A percentile compares a stretch with the other conserved stretches of the same genome.
Conservation (phyloP, 2,329 filamentous ascomycete genomes). For the Scedosporium boydii region DNA sequence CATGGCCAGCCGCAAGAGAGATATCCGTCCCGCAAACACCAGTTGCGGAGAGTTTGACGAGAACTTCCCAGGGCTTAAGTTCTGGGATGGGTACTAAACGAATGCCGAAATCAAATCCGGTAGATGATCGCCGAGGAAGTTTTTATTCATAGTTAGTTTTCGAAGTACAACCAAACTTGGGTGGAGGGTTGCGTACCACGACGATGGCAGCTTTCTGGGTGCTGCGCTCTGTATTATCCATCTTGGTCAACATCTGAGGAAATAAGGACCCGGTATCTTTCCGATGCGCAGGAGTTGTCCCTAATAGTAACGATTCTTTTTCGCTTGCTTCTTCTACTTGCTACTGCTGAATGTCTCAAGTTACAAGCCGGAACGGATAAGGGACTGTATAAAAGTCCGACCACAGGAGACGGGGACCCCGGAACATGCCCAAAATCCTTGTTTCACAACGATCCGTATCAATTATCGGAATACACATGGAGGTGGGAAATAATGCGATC, state of each 20-base stretch:
- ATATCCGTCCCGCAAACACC: constrained; percentile 30
- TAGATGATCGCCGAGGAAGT: neutral
- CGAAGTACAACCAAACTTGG: neutral
- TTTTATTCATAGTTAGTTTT: too few relatives aligned
- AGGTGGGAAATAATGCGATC: neutral
- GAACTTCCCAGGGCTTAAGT: constrained; percentile 16
- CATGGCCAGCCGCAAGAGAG: constrained; percentile 24
- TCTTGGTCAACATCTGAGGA: neutral
- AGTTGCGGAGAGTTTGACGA: constrained; percentile 24
- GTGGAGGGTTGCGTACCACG: neutral
- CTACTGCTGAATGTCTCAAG: neutral
- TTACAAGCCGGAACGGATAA: neutral
- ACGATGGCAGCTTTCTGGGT: neutral
- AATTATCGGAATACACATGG: neutral
- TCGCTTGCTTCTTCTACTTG: neutral
- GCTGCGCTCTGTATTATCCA: too few relatives aligned
- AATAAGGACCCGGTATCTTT: neutral
- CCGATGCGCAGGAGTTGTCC: neutral
- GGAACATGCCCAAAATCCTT: neutral
- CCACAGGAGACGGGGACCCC: neutral
- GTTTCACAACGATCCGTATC: neutral
- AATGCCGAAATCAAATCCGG: neutral
- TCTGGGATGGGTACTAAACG: constrained; percentile 2
- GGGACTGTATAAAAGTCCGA: neutral
- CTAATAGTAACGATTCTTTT: too few relatives aligned